Conservation (phyloP, 2,329 filamentous ascomycete genomes). For the Lecanosticta acicola region DNA sequence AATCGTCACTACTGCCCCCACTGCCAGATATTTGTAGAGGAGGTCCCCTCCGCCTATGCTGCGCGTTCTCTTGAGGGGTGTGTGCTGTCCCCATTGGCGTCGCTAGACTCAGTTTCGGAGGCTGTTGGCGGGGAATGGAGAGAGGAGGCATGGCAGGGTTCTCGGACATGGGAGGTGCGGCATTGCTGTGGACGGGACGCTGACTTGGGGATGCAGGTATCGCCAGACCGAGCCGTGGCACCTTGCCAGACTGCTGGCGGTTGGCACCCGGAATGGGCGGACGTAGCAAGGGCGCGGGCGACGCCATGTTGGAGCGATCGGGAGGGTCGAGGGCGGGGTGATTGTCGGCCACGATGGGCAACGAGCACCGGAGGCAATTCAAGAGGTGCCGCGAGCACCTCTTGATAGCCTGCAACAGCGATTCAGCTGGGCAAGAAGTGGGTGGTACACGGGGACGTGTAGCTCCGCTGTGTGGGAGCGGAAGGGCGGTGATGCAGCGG, state of each 20-base stretch:
- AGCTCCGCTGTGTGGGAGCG: background rate
- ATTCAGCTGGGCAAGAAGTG: background rate
- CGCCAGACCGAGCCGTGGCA: constrained; percentile 77
- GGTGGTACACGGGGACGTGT: background rate
- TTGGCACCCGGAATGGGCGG: constrained; percentile 71
- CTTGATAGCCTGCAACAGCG: constrained; percentile 24
- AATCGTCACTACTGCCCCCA: constrained; percentile 65
- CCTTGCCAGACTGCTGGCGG: constrained; percentile 33
- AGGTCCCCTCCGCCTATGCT: constrained; percentile 48
- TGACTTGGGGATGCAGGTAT: constrained; percentile 83
- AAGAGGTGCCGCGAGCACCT: constrained; percentile 26
- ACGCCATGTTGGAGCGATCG: constrained; percentile 55
- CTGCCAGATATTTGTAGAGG: constrained; percentile 61
- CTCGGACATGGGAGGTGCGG: constrained; percentile 32
- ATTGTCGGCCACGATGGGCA: constrained; percentile 32
- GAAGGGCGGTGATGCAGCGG: background rate
- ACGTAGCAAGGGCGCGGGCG: constrained; percentile 73
- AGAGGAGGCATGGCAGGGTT: constrained; percentile 32
- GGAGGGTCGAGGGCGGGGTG: constrained; percentile 17
- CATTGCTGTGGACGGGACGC: constrained; percentile 58
- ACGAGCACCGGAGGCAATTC: constrained; percentile 20
- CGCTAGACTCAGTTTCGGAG: constrained; percentile 76
- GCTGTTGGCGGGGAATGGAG: constrained; percentile 51
- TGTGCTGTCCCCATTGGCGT: constrained; percentile 80
- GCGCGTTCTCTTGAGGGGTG: constrained; percentile 54